Conservation (phyloP, 2,329 filamentous ascomycete genomes). For the Colletotrichum lupini region DNA sequence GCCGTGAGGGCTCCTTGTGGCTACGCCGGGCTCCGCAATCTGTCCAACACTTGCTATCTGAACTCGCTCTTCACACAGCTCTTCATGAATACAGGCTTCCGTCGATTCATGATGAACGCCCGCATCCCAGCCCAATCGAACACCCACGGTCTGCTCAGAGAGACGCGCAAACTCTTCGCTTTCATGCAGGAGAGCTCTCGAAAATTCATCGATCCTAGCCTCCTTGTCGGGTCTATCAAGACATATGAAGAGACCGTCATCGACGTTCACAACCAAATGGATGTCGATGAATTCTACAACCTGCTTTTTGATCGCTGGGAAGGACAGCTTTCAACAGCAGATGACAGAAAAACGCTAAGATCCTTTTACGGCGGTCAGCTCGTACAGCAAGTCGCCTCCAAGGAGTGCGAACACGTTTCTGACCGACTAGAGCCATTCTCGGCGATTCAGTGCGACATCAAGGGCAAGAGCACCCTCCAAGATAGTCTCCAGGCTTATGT, state of each 20-base stretch:
- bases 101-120: slow-evolving; percentile 82
- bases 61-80: slow-evolving; percentile 95
- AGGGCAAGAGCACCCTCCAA: slow-evolving; percentile 84
- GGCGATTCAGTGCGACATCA: slow-evolving; percentile 95
- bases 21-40: slow-evolving; percentile 89
- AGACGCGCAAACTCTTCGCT: slow-evolving; percentile 85
- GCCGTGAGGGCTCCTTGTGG: slow-evolving; percentile 81
- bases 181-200: slow-evolving; percentile 86
- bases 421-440: slow-evolving; percentile 91
- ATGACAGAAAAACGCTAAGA: slow-evolving; percentile 79
- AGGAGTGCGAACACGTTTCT: slow-evolving; percentile 93
- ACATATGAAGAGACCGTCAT: slow-evolving; percentile 86
- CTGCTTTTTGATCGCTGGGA: slow-evolving; percentile 93
- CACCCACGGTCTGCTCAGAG: slow-evolving; percentile 75
- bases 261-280: slow-evolving; percentile 93
- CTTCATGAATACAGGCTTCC: slow-evolving; percentile 93
- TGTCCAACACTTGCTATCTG: slow-evolving; percentile 96
- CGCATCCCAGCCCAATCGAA: slow-evolving; percentile 63
- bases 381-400: slow-evolving; percentile 94
- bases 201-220: slow-evolving; percentile 78
- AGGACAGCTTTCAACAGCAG: slow-evolving; percentile 74
- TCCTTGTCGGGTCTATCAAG: slow-evolving; percentile 79
- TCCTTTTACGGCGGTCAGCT: slow-evolving; percentile 92
- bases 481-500: slow-evolving; percentile 96
- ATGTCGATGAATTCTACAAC: slow-evolving; percentile 98